phyloP scores from a whole-genome alignment of 495 filamentous ascomycete genomes.

The Penicillium cataractarum region DNA sequence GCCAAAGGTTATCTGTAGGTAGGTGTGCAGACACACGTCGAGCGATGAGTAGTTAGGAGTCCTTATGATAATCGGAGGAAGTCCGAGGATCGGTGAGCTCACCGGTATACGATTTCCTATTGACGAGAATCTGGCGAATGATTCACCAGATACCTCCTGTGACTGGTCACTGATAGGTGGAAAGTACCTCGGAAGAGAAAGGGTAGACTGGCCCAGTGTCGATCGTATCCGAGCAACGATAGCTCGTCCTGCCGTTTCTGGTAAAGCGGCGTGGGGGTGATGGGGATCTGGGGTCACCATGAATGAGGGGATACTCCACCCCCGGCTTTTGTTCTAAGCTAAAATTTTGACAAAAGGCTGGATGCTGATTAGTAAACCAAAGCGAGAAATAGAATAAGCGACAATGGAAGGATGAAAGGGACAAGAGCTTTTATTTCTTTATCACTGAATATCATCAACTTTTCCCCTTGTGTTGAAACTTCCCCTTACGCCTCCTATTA shows the following conservation, averaged over 20 bases:
- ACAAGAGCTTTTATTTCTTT: neutral
- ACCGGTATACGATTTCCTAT: neutral
- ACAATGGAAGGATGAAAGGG: neutral
- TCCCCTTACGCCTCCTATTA: neutral
- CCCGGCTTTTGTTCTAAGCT: neutral
- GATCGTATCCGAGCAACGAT: neutral
- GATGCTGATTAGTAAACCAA: no score
- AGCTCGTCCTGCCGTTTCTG: conserved; percentile 3
- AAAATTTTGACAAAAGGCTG: neutral
- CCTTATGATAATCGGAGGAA: conserved; percentile 15
- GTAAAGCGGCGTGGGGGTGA: conserved; percentile 26
- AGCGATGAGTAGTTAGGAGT: neutral
- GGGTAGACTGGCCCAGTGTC: neutral
- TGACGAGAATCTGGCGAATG: neutral
- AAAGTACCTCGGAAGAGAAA: neutral
- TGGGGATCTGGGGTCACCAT: conserved; percentile 17
- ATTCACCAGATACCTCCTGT: neutral
- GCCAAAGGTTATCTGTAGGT: neutral
- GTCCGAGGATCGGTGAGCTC: conserved; percentile 24
- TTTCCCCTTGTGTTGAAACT: neutral
- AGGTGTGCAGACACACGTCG: neutral
- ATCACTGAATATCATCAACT: neutral
- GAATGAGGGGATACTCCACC: neutral
- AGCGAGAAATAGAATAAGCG: neutral
- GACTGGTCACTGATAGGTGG: conserved; percentile 11